Conservation (phyloP, 2,329 filamentous ascomycete genomes). For the Trichoderma pleuroti region DNA sequence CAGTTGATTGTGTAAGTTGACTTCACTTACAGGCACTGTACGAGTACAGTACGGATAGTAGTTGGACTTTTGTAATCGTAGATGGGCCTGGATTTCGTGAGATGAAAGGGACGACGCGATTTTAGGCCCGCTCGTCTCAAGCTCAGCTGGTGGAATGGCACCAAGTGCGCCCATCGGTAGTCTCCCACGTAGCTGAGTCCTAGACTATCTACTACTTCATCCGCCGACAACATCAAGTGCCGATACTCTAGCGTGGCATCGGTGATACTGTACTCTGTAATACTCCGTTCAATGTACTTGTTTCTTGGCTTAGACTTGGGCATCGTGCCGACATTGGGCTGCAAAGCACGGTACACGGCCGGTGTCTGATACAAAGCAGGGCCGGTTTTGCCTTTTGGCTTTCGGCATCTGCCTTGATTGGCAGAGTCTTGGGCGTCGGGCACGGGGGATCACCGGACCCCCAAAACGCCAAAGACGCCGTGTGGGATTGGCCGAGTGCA, state of each 20-base stretch:
- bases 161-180: not conserved
- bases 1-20: not conserved
- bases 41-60: not conserved
- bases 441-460: not conserved
- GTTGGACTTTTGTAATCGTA: not conserved
- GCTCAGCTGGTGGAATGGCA: not conserved
- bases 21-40: not conserved
- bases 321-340: not conserved
- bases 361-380: not conserved
- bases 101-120: not conserved
- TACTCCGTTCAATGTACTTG: not conserved
- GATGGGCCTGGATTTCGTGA: not conserved
- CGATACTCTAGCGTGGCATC: not conserved
- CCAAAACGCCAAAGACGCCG: not conserved
- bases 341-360: not conserved
- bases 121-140: not conserved
- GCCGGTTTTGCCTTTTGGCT: not conserved
- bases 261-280: not conserved
- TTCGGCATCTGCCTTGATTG: not conserved
- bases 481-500: not conserved
- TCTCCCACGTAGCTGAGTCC: not conserved
- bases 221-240: not conserved
- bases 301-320: not conserved
- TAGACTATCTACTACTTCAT: not conserved
- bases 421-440: not conserved